Evolutionary conservation across 1,139 yeast species (phyloP), one percentile per base, ranked within the genome.

Genomic region (Saccharomycopsis hybrid): DNA sequence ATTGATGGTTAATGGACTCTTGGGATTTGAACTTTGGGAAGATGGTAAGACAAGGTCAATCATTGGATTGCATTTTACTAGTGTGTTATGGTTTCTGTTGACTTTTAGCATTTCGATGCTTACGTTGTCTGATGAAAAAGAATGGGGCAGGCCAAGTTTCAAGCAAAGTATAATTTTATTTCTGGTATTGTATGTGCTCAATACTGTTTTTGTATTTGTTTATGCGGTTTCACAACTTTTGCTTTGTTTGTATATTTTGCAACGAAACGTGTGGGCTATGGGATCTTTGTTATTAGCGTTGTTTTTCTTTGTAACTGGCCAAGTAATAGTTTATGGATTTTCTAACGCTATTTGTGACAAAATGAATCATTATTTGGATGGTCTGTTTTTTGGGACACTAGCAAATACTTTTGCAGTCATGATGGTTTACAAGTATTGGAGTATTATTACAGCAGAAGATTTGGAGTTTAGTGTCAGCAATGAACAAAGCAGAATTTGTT

Each of bases 341-440:
- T 83, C 88, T 33, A 62, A 70, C 44, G 61, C 65, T 25, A 80
- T 92, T 41, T 92, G 98, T 65, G 68, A 70, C 43, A 76, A 81
- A 25, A 80, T 85, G 43, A 78, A 82, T 44, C 98, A 92, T 65
- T 92, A 90, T 63, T 73, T 89, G 30, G 98, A 92, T 61, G 97
- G 97, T 1, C 67, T 88, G 35, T 85, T 90, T 64, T 86, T 90
- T 61, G 95, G 90, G 28, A 76, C 94, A 35, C 61, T 87, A 43
- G 80, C 95, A 62, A 87, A 86, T 63, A 65, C 88, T 47, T 85
- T 88, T 60, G 76, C 95, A 5, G 71, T 85, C 51, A 89, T 92
- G 96, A 90, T 92, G 97, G 73, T 90, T 51, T 90, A 89, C 71
- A 90, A 92, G 67, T 87, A 82, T 59, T 92, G 97, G 97, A 97